Evolutionary conservation across 352 stramenopile genomes (phyloP).

Genomic region (Albugo candida): DNA sequence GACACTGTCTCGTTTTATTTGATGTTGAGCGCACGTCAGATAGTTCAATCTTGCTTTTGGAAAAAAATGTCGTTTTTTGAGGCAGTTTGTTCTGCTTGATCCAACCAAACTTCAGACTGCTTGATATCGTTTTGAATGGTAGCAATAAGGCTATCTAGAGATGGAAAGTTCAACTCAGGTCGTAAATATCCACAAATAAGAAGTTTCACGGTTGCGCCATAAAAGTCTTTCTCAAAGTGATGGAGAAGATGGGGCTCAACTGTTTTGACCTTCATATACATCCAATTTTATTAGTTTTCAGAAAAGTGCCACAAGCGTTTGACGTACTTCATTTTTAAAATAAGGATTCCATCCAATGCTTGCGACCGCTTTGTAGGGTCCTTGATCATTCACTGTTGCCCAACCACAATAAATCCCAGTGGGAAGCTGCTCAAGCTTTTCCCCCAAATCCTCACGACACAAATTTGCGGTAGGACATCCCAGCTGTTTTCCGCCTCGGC

Average conservation of each 20-base stretch:
- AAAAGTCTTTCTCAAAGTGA: conserved; percentile 89
- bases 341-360: conserved; percentile 94
- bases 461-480: conserved; percentile 93
- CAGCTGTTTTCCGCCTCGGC: conserved; percentile 89
- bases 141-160: conserved; percentile 82
- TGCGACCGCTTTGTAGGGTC: conserved; percentile 86
- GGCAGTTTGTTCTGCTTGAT: conserved; percentile 13
- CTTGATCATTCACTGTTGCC: conserved; percentile 70
- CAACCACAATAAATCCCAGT: conserved; percentile 91
- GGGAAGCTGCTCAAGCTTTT: conserved; percentile 47
- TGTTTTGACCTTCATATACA: conserved; percentile 79
- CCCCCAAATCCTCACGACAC: conserved; percentile 63
- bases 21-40: too few species aligned
- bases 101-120: conserved; percentile 45
- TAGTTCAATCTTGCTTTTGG: too few species aligned
- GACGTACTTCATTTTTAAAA: conserved; percentile 80
- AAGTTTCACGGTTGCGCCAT: conserved; percentile 85
- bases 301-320: neutral
- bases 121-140: conserved; percentile 80
- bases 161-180: conserved; percentile 87
- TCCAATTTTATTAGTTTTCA: neutral
- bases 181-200: conserved; percentile 85
- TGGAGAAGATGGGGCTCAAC: conserved; percentile 91
- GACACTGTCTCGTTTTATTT: neutral
- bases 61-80: too few species aligned